These are phyloP conservation scores for Phytophthora aleatoria DNA, from an alignment of 352 stramenopile species.

Conservation along the genomic window DNA sequence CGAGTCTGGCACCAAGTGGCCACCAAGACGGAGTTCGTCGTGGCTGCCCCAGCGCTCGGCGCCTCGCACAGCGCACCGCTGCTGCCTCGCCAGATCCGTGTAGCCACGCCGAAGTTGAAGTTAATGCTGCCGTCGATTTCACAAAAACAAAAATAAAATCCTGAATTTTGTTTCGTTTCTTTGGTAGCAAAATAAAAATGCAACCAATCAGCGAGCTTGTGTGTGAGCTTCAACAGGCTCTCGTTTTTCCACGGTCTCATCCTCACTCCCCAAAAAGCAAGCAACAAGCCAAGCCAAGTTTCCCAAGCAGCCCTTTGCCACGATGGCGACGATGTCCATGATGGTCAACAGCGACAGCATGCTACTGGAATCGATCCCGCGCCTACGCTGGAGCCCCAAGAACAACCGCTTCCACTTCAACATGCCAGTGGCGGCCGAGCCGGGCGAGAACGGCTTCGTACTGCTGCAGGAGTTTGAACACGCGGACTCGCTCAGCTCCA, in stretches of 20 bases:
- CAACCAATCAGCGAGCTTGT: constrained; percentile 29
- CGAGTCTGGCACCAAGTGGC: constrained; percentile 48
- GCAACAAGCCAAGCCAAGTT: constrained; percentile 26
- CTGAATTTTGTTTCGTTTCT: constrained; percentile 10
- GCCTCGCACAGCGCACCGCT: constrained; percentile 9
- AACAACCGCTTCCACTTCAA: constrained; percentile 86
- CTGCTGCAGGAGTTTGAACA: constrained; percentile 75
- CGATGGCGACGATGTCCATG: constrained; percentile 57
- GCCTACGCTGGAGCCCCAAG: constrained; percentile 65
- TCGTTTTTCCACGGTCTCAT: neutral
- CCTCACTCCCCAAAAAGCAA: constrained; percentile 34
- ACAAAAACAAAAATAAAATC: constrained; percentile 7
- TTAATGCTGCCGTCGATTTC: constrained; percentile 38
- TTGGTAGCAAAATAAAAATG: constrained; percentile 29
- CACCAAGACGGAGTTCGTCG: constrained; percentile 55
- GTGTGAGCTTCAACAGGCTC: neutral
- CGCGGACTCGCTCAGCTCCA: constrained; percentile 46
- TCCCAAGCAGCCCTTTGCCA: constrained; percentile 5
- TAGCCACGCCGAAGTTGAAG: constrained; percentile 15
- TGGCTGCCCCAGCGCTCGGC: constrained; percentile 14
- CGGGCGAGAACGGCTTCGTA: constrained; percentile 65
- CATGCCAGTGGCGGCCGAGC: constrained; percentile 64
- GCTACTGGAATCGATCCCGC: constrained; percentile 65
- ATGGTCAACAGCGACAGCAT: constrained; percentile 41
- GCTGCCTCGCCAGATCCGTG: neutral